phyloP scores from a whole-genome alignment of 305 asterid genomes.

The Fraxinus platypoda region DNA sequence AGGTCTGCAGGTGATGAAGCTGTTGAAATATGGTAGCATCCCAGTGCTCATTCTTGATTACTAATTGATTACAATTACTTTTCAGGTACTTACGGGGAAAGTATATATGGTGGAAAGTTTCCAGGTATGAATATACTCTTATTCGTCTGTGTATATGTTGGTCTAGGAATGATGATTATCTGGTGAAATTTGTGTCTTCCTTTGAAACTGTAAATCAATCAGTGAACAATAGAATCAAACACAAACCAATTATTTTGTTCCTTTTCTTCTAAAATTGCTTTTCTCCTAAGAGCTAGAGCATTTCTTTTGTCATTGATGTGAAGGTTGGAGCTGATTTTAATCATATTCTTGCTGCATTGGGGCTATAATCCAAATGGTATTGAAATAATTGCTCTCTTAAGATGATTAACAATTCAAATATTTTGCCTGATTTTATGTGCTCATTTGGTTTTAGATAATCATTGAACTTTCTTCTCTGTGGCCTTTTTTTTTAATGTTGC shows the following conservation, averaged over 20 bases:
- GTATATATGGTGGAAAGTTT: slow-evolving; percentile 70
- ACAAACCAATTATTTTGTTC: slow-evolving; percentile 36
- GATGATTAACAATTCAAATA: slow-evolving; percentile 68
- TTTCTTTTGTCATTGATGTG: slow-evolving; percentile 88
- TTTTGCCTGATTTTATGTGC: slow-evolving; percentile 38
- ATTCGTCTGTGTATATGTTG: slow-evolving; percentile 14
- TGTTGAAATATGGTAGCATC: neutral
- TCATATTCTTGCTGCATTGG: slow-evolving; percentile 86
- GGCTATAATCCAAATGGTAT: slow-evolving; percentile 76
- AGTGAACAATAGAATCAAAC: neutral
- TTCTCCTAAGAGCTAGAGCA: slow-evolving; percentile 74
- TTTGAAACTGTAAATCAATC: slow-evolving; percentile 20
- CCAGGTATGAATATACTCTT: slow-evolving; percentile 41
- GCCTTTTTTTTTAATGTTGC: slow-evolving; percentile 5
- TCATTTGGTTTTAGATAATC: slow-evolving; percentile 25
- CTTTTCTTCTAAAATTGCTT: slow-evolving; percentile 35
- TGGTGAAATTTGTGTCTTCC: slow-evolving; percentile 16
- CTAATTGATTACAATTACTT: slow-evolving; percentile 4
- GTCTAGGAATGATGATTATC: slow-evolving; percentile 7
- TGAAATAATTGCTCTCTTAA: slow-evolving; percentile 64
- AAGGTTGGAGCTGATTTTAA: slow-evolving; percentile 91
- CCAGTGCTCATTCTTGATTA: neutral
- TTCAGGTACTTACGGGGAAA: slow-evolving; percentile 78
- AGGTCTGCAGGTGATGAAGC: neutral
- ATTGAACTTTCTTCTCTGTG: slow-evolving; percentile 13